Evolutionary conservation across 306 rosid species (phyloP), one percentile per base, ranked within the genome.

Genomic region (Lathyrus tuberosus): DNA sequence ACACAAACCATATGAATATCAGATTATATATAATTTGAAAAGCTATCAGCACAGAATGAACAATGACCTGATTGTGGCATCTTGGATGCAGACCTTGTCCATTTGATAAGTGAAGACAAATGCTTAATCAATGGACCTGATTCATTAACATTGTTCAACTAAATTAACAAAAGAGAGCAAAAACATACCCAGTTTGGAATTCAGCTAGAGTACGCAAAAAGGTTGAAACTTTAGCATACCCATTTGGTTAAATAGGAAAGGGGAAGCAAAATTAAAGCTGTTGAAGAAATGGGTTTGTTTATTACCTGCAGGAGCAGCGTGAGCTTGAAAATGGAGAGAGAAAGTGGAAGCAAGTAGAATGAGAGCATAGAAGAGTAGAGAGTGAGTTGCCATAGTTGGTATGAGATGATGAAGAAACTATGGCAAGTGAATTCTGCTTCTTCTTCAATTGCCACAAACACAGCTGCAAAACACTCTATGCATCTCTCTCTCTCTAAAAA

Each of bases 271-370:
- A 58, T 11, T 67, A 11, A 76, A 71, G 73, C 1, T 8, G 28
- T 26, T 6, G 18, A 48, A 26, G 37, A 80, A 61, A 71, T 31
- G 64, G 79, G 54, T 75, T 7, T 31, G 22, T 40, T 62, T 35
- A 12, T 67, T 68, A 94, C 99, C 99, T 24, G 99, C 82, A 62
- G 97, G 96, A 79, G 95, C 95, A 60, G 97, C 91, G 37, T 80
- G 83, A 65, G 89, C 86, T 80, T 83, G 88, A 72, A 79, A 76
- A 13, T 57, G 86, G 35, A 86, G 85, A 61, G 83, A 58, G 75
- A 22, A 84, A 81, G 75, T 11, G 48, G 60, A 53, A 44, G 78
- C 52, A 53, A 84, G 80, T 15, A 77, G 57, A 69, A 79, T 6
- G 53, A 80, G 57, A 43, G 85, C 20, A 63, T 75, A 71, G 11